phyloP scores from a whole-genome alignment of 108 stramenopile species.

The Conticribra guillardii region DNA sequence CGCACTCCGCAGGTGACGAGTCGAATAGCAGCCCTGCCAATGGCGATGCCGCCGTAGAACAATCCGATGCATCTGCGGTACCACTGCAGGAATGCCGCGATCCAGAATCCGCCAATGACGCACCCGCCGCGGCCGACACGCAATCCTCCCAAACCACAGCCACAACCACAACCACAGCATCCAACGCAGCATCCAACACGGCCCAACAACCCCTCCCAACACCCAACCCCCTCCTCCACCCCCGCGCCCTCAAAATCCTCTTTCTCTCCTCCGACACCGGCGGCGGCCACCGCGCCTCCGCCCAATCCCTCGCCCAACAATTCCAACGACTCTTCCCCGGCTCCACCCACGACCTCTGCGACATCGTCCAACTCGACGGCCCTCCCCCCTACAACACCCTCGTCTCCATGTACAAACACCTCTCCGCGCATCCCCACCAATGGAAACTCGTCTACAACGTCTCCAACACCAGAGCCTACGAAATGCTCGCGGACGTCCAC shows the following conservation, averaged over 20 bases:
- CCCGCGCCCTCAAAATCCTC: constrained; percentile 73
- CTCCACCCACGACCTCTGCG: constrained; percentile 75
- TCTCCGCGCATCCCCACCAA: constrained; percentile 77
- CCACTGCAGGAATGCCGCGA: background rate
- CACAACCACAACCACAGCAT: background rate
- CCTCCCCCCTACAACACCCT: constrained; percentile 76
- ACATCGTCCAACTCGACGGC: constrained; percentile 74
- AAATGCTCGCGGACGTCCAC: constrained; percentile 75
- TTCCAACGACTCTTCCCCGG: constrained; percentile 83
- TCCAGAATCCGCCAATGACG: background rate
- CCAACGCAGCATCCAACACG: too few relatives aligned
- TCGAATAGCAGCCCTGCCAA: too few relatives aligned
- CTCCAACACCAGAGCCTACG: constrained; percentile 73
- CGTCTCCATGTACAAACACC: constrained; percentile 77
- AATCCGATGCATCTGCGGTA: background rate
- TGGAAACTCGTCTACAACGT: constrained; percentile 85
- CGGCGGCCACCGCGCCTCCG: constrained; percentile 95
- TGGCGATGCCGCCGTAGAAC: background rate
- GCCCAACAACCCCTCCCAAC: constrained; percentile 6
- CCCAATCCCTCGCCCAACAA: constrained; percentile 89
- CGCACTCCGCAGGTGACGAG: too few relatives aligned
- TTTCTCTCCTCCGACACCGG: constrained; percentile 97
- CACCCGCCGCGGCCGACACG: background rate
- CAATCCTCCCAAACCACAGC: background rate
- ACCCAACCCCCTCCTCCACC: constrained; percentile 12